Base-by-base conservation (phyloP, 2,329 filamentous ascomycete genomes). In the Cladobotryum mycophilum region DNA sequence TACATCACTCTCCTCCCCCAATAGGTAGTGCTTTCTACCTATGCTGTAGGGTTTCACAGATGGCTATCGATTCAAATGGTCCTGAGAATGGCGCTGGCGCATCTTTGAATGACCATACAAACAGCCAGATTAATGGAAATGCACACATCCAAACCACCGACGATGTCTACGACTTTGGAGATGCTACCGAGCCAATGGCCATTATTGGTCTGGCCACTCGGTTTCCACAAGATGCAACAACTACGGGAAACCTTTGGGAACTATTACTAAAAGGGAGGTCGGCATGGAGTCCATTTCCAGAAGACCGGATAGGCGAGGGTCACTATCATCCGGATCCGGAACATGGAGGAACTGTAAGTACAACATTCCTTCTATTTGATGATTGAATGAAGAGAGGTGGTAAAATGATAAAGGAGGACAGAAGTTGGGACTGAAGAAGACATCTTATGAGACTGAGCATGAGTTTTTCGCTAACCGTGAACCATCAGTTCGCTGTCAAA, bases 291-390 rank as follows among this genome's bases (percentile, higher is more conserved):
- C 22, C 20, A 9, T 45, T 45, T 34, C 48, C 48, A 45, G 48
- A 50, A 36, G 48, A 50, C n/a, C 34, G 48, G 14, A 44, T 50
- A 20, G 34, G 42, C 3, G 36, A 36, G 15, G 41, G 36, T 30
- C 41, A 50, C 41, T 47, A 37, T 22, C 42, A 50, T 25, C 42
- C 48, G 6, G 42, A 50, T 35, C 41, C 41, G 33, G 48, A 50
- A 15, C 35, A 45, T 37, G 42, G 35, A 18, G 48, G 48, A 35
- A 50, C 48, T 42, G 41, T 42, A 18, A 42, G 41, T 42, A 9
- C 41, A 30, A 30, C 9, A 30, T 30, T 11, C 25, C 25, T 30
- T 30, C 6, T 2, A 30, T 30, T 30, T 30, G 25, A 30, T 30
- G 6, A 30, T 8, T 30, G 25, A 30, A 30, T 5, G 25, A 11